Percentiles rank a stretch among this genome's conserved stretches.
phyloP scores from a whole-genome alignment of 129 eudicot species.

The Escallonia herrerae region DNA sequence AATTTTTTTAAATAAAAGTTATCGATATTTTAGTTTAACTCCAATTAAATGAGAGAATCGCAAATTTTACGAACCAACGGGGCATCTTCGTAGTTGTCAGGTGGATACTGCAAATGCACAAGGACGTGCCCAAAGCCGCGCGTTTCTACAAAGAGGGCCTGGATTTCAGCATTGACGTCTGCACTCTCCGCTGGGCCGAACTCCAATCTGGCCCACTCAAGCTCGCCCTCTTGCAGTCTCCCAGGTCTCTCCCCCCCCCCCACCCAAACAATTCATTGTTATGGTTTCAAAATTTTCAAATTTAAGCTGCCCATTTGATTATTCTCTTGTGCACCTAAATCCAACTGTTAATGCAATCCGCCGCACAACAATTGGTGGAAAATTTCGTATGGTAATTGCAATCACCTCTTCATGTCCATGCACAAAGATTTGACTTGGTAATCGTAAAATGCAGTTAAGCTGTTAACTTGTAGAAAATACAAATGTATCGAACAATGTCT shows the following conservation, averaged over 20 bases:
- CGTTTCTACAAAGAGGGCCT: constrained; percentile 77
- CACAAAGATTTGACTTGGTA: background rate
- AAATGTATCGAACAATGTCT: no score
- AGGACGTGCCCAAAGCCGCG: constrained; percentile 91
- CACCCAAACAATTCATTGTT: background rate
- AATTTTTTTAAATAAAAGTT: no score
- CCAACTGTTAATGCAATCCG: background rate
- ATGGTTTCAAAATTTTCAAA: background rate
- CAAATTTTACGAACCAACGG: background rate
- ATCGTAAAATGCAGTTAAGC: background rate
- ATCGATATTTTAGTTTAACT: background rate
- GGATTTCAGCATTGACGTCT: constrained; percentile 67
- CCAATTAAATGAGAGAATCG: no score
- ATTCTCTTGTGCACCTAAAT: background rate
- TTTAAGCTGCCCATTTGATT: background rate
- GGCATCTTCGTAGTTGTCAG: constrained; percentile 8
- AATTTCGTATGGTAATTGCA: no score
- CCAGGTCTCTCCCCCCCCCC: constrained; percentile 29
- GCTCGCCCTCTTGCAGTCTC: constrained; percentile 78
- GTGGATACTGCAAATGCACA: constrained; percentile 81
- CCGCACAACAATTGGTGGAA: background rate
- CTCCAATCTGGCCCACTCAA: constrained; percentile 79
- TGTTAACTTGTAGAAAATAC: background rate
- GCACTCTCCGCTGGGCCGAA: constrained; percentile 96
- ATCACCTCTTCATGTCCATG: background rate